A percentile compares a stretch with the other conserved stretches of the same genome.
These are phyloP conservation scores for Cichorium intybus DNA, from an alignment of 140 eudicot genomes.

Conservation along the genomic window DNA sequence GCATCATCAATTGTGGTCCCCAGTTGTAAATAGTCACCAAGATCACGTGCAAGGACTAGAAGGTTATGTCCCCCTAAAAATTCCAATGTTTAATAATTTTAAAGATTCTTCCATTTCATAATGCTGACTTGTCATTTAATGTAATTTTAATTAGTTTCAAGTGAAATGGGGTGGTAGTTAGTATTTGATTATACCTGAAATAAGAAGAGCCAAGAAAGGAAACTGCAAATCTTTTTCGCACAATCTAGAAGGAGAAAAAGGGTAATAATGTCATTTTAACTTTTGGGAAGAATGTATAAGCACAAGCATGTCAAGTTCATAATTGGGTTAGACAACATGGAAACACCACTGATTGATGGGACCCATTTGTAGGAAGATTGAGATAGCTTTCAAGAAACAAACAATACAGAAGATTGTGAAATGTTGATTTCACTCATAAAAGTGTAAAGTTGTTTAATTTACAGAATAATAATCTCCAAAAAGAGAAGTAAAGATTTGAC, in stretches of 20 bases:
- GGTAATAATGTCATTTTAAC: conserved; percentile 12
- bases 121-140: neutral
- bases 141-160: conserved; percentile 8
- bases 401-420: conserved; percentile 10
- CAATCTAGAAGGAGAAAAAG: conserved; percentile 42
- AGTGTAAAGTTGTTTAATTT: conserved; percentile 4
- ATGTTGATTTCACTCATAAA: conserved; percentile 16
- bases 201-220: conserved; percentile 90
- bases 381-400: conserved; percentile 24
- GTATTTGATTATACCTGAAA: conserved; percentile 61
- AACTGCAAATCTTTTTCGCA: conserved; percentile 64
- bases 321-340: conserved; percentile 10
- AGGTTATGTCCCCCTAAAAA: conserved; percentile 89
- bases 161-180: neutral
- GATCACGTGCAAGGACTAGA: conserved; percentile 85
- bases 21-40: conserved; percentile 90
- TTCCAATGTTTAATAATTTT: neutral
- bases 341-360: conserved; percentile 31
- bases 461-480: neutral
- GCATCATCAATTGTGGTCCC: conserved; percentile 98
- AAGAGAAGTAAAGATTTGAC: conserved; percentile 6
- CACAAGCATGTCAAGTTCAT: conserved; percentile 37
- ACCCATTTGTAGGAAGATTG: conserved; percentile 8
- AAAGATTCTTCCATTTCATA: neutral
- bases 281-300: conserved; percentile 21